Evolutionary conservation across 73 alveolate species (phyloP).

Genomic region (Paramecium biaurelia): DNA sequence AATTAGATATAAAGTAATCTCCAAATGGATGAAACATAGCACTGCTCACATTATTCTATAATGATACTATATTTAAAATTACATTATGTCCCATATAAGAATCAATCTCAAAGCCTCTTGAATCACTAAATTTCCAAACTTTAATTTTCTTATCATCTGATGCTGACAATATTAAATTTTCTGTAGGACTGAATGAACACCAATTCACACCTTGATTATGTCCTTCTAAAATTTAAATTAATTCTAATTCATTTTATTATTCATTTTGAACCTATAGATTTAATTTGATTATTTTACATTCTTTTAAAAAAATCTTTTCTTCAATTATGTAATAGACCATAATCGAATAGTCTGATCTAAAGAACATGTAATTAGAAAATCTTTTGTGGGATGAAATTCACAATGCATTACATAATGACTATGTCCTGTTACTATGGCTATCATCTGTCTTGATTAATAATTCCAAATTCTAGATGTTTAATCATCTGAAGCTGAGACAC

Average conservation of each 20-base stretch:
- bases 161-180: constrained; percentile 83
- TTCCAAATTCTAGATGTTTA: constrained; percentile 96
- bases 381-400: constrained; percentile 96
- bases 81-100: constrained; percentile 86
- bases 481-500: constrained; percentile 89
- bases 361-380: constrained; percentile 94
- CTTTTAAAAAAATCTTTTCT: neutral
- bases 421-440: constrained; percentile 96
- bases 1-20: constrained; percentile 81
- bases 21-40: constrained; percentile 90
- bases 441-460: constrained; percentile 92
- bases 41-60: constrained; percentile 86
- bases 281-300: neutral
- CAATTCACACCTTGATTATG: constrained; percentile 97
- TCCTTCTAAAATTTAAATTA: constrained; percentile 92
- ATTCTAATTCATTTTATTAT: constrained; percentile 79
- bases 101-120: constrained; percentile 91
- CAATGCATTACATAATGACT: constrained; percentile 99
- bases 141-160: constrained; percentile 91
- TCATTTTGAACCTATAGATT: neutral
- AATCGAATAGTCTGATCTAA: constrained; percentile 98
- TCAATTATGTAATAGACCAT: constrained; percentile 75
- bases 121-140: constrained; percentile 89
- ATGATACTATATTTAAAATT: neutral
- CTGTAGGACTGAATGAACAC: constrained; percentile 89